Base-by-base conservation (phyloP, 2,329 filamentous ascomycete species). In the Trichoderma aggressivum region DNA sequence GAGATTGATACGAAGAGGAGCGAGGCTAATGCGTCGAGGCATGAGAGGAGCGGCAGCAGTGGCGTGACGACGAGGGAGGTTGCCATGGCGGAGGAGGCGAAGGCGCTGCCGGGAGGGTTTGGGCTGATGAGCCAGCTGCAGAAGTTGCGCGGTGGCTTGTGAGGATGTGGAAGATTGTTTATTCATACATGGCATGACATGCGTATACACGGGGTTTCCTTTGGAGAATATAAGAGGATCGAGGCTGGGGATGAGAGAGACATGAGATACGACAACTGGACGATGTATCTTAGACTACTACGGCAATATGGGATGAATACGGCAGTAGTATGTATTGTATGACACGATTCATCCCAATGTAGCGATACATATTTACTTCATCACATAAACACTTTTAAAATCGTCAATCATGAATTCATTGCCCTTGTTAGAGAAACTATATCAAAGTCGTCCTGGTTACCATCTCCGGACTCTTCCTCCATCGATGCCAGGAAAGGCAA, bases 41-140 rank as follows among this genome's bases (percentile, higher is more conserved):
- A 79, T 10, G 30, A 36, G 75, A 75, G 74, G 73, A 63, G 74
- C 72, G 59, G 81, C 80, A 72, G 76, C 2, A 34, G 36, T 26
- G 3, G 64, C 74, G 60, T 79, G 78, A 71, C 78, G 76, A 72
- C 78, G 77, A 76, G 72, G 73, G 77, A 80, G 43, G 75, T 75
- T 61, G 75, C 75, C 30, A 80, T 75, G 36, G 79, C 76, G 39
- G 79, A 80, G 30, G 85, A 86, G 64, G 81, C 77, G 70, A 85
- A 82, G 75, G 79, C 82, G 3, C 80, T 82, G 65, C 79, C 82
- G 0, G 84, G 85, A 1, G 87, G 86, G 0, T 90, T 89, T 76
- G 87, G 88, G 6, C 80, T 90, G 67, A 89, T 90, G 74, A 90
- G 85, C 79, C 88, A 90, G 78, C 79, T 90, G 72, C 88, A 90